Evolutionary conservation across 805 yeast genomes (phyloP).

Genomic region (Candida qinlingensis): DNA sequence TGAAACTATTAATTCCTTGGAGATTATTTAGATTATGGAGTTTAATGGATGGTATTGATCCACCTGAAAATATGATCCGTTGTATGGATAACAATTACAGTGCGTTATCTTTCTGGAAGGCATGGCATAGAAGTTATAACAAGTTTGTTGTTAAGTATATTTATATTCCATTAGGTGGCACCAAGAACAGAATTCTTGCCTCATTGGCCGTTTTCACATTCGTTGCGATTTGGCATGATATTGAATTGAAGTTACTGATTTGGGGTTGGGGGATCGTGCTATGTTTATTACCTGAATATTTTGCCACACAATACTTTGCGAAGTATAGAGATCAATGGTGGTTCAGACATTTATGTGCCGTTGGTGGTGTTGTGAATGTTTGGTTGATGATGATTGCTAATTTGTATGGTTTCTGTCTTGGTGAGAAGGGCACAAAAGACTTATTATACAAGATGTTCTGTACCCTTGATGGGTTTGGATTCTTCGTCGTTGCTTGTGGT

Average conservation of each 20-base stretch:
- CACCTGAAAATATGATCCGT: slow-evolving; percentile 97
- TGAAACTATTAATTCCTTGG: slow-evolving; percentile 93
- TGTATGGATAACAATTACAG: slow-evolving; percentile 93
- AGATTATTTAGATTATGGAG: slow-evolving; percentile 92
- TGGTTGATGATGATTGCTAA: slow-evolving; percentile 99
- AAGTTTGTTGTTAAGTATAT: slow-evolving; percentile 86
- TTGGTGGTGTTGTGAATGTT: slow-evolving; percentile 83
- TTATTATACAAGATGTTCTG: slow-evolving; percentile 66
- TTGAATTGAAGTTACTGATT: slow-evolving; percentile 72
- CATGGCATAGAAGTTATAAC: slow-evolving; percentile 95
- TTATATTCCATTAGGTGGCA: slow-evolving; percentile 89
- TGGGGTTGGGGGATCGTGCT: slow-evolving; percentile 97
- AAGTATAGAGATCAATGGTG: slow-evolving; percentile 46
- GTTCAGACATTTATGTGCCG: slow-evolving; percentile 78
- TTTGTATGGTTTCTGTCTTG: slow-evolving; percentile 90
- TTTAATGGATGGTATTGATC: slow-evolving; percentile 84
- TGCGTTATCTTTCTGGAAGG: slow-evolving; percentile 95
- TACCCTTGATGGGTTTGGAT: slow-evolving; percentile 61
- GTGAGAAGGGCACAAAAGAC: slow-evolving; percentile 72
- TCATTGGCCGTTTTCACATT: slow-evolving; percentile 85
- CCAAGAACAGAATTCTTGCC: slow-evolving; percentile 63
- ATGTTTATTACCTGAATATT: slow-evolving; percentile 81
- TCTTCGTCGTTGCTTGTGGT: slow-evolving; percentile 53
- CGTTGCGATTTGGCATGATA: slow-evolving; percentile 98
- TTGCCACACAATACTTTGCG: slow-evolving; percentile 42